Evolutionary conservation across 805 yeast genomes (phyloP).

Genomic region (Schizosaccharomyces osmophilus): DNA sequence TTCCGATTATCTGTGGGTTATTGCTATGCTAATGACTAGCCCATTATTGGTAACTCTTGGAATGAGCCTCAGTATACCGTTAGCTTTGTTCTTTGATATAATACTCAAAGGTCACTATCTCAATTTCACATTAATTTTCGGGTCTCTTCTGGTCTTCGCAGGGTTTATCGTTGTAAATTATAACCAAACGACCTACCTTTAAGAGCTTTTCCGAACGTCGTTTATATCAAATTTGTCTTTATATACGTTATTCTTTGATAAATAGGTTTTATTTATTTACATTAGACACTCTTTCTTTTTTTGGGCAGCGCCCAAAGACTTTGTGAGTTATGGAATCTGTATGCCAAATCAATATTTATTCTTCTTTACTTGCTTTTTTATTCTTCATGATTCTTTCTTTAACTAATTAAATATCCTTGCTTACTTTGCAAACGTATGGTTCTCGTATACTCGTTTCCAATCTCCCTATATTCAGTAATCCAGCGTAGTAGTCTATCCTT

Average conservation of each 20-base stretch:
- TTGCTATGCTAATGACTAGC: conserved; percentile 75
- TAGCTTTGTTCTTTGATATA: conserved; percentile 81
- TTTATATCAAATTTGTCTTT: background rate
- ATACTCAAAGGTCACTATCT: conserved; percentile 39
- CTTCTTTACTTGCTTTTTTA: too few species aligned
- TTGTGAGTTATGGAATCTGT: too few species aligned
- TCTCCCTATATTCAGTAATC: too few species aligned
- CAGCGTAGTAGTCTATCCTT: too few species aligned
- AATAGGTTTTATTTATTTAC: background rate
- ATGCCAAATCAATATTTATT: too few species aligned
- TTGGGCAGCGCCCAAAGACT: too few species aligned
- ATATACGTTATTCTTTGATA: background rate
- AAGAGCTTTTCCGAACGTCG: background rate
- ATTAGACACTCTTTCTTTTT: background rate
- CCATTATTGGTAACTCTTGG: conserved; percentile 94
- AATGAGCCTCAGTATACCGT: conserved; percentile 72
- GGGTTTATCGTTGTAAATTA: conserved; percentile 67
- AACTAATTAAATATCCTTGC: too few species aligned
- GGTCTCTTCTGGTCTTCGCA: conserved; percentile 55
- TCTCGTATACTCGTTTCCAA: too few species aligned
- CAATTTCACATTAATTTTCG: conserved; percentile 40
- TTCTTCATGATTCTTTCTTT: too few species aligned
- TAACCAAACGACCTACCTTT: background rate
- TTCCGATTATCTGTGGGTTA: conserved; percentile 88
- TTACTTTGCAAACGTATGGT: too few species aligned